These are phyloP conservation scores for Phytophthora pseudosyringae DNA, from an alignment of 352 stramenopile genomes.

Conservation along the genomic window DNA sequence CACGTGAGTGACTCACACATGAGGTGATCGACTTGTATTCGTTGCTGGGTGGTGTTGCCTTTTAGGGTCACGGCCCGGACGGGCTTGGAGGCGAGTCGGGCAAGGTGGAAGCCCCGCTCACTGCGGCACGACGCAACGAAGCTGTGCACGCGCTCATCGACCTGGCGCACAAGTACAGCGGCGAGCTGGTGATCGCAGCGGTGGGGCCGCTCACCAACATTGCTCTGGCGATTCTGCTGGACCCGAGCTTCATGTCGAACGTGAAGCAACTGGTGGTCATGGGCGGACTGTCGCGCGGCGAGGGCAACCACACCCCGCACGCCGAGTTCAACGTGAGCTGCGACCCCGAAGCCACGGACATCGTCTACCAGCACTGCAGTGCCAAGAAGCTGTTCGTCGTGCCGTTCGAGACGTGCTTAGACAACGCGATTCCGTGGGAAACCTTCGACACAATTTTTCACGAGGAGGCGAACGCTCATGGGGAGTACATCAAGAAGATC, in stretches of 20 bases:
- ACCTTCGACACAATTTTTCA: constrained; percentile 76
- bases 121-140: constrained; percentile 55
- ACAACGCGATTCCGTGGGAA: constrained; percentile 64
- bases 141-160: constrained; percentile 75
- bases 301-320: constrained; percentile 74
- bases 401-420: constrained; percentile 71
- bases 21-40: background rate
- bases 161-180: constrained; percentile 55
- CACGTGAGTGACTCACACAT: background rate
- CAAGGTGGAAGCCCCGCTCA: constrained; percentile 36
- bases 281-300: constrained; percentile 70
- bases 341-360: constrained; percentile 80
- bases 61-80: constrained; percentile 72
- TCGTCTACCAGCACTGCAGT: constrained; percentile 71
- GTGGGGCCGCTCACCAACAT: constrained; percentile 84
- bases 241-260: constrained; percentile 67
- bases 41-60: background rate
- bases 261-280: constrained; percentile 78
- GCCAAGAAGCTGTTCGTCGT: constrained; percentile 70
- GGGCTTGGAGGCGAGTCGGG: constrained; percentile 68
- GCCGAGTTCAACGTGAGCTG: constrained; percentile 85
- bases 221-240: constrained; percentile 73
- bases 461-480: constrained; percentile 41
- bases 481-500: constrained; percentile 63
- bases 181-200: constrained; percentile 78